Evolutionary conservation across 1,139 yeast species (phyloP).

Genomic region (Williopsis jadinii): DNA sequence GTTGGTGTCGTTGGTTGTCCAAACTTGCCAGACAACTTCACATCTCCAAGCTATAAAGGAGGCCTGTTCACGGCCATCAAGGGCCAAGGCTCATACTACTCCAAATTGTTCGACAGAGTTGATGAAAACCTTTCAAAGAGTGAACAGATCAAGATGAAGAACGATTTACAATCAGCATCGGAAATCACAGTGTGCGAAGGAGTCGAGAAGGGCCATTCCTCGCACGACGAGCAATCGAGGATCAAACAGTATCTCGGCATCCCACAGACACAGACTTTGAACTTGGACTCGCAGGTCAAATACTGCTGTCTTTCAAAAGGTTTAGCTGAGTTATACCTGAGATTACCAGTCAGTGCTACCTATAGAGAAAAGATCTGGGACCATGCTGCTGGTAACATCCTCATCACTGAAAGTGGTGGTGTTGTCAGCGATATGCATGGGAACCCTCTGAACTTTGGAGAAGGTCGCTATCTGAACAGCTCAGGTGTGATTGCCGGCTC

Average conservation of each 20-base stretch:
- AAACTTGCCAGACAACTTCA: conserved; percentile 55
- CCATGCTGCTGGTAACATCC: conserved; percentile 91
- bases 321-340: conserved; percentile 83
- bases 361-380: conserved; percentile 98
- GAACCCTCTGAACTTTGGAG: conserved; percentile 67
- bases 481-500: conserved; percentile 94
- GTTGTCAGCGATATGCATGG: conserved; percentile 80
- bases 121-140: conserved; percentile 30
- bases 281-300: conserved; percentile 93
- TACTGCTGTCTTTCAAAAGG: conserved; percentile 90
- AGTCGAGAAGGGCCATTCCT: conserved; percentile 94
- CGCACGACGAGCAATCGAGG: conserved; percentile 77
- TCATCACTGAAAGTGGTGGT: conserved; percentile 90
- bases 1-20: conserved; percentile 97
- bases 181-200: conserved; percentile 73
- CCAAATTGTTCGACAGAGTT: conserved; percentile 30
- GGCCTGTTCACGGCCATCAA: conserved; percentile 59
- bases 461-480: conserved; percentile 72
- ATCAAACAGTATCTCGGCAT: conserved; percentile 66
- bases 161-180: conserved; percentile 28
- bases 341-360: conserved; percentile 69
- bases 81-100: conserved; percentile 68
- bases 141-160: conserved; percentile 39
- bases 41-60: conserved; percentile 24
- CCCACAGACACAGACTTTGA: conserved; percentile 42